Evolutionary conservation across 805 yeast genomes (phyloP), one percentile per base, ranked within the genome.

Genomic region (Wickerhamiella parazyma): DNA sequence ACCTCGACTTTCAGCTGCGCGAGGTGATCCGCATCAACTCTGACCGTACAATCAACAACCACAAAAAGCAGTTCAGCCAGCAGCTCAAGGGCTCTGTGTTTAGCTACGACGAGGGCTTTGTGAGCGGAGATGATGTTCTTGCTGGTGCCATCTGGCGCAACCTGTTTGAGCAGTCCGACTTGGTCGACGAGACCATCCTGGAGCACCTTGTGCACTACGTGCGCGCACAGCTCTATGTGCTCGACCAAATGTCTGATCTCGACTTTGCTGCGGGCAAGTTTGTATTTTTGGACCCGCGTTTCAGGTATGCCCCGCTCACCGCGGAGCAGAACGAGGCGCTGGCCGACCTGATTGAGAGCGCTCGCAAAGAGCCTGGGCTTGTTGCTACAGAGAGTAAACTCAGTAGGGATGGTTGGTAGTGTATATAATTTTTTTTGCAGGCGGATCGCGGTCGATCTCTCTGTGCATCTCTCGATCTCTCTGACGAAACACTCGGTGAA

Each of bases 241-340:
- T 91, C 55, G 80, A 80, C 58, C 78, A 78, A 59, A 75, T 85
- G 70, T 73, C 85, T 25, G 98, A 91, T 60, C 71, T 94, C 53
- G 95, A 89, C 52, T 89, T 91, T 66, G 95, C 93, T 1, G 75
- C 82, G 52, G 98, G 98, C 25, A 75, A 78, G 53, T 86, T 87
- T 61, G 71, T 70, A 45, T 91, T 91, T 63, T 80, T 84, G 33
- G 76, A 87, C 9, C 94, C 95, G 10, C 75, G 79, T 58, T 76
- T 77, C 57, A 72, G 78, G 3, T 93, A 89, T 39, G 76, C 72
- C 51, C 81, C 80, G 17, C 67, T 86, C 52, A 75, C 85, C 0
- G 62, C 65, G 35, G 75, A 73, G 38, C 86, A 85, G 62, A 80
- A 49, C 37, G 51, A 46, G 26, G 49, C 48, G 21, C 48, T 54